These are phyloP conservation scores for Aspergillus fischeri DNA, from an alignment of 2,329 filamentous ascomycete species.

Conservation along the genomic window DNA sequence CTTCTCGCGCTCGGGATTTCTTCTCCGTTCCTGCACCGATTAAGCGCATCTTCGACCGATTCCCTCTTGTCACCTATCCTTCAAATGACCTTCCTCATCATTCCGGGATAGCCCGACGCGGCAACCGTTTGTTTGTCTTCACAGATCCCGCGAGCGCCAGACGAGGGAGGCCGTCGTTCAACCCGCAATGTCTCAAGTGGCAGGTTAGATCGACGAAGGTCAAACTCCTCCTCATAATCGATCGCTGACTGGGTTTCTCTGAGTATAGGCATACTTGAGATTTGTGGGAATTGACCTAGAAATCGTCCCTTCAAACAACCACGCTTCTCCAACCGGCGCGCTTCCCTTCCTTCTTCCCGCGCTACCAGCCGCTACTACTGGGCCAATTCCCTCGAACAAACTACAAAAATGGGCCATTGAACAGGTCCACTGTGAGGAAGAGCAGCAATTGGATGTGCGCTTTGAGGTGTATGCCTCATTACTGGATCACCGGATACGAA, in stretches of 20 bases:
- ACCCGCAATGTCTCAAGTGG: slow-evolving; percentile 92
- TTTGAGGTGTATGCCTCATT: slow-evolving; percentile 75
- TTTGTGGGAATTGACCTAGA: slow-evolving; percentile 67
- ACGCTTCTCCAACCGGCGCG: slow-evolving; percentile 84
- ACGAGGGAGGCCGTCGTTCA: slow-evolving; percentile 69
- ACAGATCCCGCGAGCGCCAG: slow-evolving; percentile 59
- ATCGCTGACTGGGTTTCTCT: neutral
- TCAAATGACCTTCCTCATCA: slow-evolving; percentile 70
- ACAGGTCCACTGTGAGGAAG: slow-evolving; percentile 41
- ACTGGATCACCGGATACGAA: slow-evolving; percentile 71
- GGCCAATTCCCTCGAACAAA: slow-evolving; percentile 59
- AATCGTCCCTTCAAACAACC: slow-evolving; percentile 74
- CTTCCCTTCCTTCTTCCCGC: slow-evolving; percentile 77
- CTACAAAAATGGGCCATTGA: slow-evolving; percentile 66
- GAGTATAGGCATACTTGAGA: slow-evolving; percentile 69
- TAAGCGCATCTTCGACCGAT: slow-evolving; percentile 76
- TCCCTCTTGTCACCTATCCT: slow-evolving; percentile 73
- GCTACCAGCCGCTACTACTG: slow-evolving; percentile 35
- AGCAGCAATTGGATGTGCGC: slow-evolving; percentile 52
- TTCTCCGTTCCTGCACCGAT: slow-evolving; percentile 62
- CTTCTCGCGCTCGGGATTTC: slow-evolving; percentile 25
- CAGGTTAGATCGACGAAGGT: slow-evolving; percentile 56
- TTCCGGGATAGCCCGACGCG: slow-evolving; percentile 44
- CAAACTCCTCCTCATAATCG: neutral
- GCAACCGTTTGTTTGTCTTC: slow-evolving; percentile 72